These are phyloP conservation scores for Phyllosticta capitalensis DNA, from an alignment of 2,329 filamentous ascomycete species.

Conservation along the genomic window DNA sequence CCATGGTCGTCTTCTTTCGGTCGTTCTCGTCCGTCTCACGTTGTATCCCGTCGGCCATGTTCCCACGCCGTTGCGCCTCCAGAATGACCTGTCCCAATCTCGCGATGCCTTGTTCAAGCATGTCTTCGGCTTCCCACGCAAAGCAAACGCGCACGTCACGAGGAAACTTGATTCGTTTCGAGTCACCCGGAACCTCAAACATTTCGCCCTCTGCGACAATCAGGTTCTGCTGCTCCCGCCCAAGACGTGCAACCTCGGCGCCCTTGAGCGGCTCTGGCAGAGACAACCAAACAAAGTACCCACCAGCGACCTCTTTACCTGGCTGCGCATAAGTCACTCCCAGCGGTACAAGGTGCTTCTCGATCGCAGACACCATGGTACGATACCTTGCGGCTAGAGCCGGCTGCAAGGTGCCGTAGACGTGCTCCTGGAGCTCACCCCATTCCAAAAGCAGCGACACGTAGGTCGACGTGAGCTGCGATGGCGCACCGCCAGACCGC, in stretches of 20 bases:
- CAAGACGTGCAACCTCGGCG: constrained; percentile 46
- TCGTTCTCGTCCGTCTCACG: constrained; percentile 6
- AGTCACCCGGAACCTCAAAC: constrained; percentile 50
- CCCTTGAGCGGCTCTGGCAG: constrained; percentile 48
- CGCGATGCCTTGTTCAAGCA: constrained; percentile 57
- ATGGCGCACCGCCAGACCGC: constrained; percentile 50
- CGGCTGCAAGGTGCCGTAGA: constrained; percentile 45
- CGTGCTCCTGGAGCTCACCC: constrained; percentile 44
- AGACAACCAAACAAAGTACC: constrained; percentile 77
- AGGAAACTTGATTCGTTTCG: constrained; percentile 46
- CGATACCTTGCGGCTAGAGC: constrained; percentile 45
- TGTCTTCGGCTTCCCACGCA: constrained; percentile 55
- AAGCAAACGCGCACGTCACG: constrained; percentile 58
- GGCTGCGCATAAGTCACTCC: constrained; percentile 45
- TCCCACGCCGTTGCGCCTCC: constrained; percentile 24
- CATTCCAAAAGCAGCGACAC: constrained; percentile 45
- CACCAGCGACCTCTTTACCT: constrained; percentile 52
- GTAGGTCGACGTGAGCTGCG: constrained; percentile 49
- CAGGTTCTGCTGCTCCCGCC: constrained; percentile 54
- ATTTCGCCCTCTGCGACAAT: constrained; percentile 58
- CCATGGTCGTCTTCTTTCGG: constrained; percentile 8
- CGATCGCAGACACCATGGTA: constrained; percentile 50
- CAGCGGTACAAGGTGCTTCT: constrained; percentile 50
- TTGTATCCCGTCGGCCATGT: constrained; percentile 10
- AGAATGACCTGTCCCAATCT: constrained; percentile 47